A percentile compares a stretch with the other conserved stretches of the same genome.
These are phyloP conservation scores for Amanita phalloides DNA, from an alignment of 768 basidiomycete genomes.

Conservation along the genomic window DNA sequence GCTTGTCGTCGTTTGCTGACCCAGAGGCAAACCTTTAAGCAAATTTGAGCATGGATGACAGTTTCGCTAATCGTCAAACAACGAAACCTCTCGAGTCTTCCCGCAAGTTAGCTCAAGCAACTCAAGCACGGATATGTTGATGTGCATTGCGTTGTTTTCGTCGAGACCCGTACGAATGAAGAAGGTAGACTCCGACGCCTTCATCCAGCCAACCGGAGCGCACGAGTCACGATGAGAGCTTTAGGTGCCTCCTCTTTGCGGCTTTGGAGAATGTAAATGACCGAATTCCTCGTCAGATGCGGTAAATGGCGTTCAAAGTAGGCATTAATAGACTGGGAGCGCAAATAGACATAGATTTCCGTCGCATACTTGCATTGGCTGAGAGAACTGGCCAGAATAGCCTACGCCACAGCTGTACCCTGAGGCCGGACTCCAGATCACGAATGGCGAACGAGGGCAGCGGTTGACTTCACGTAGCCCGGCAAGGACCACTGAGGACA, in stretches of 20 bases:
- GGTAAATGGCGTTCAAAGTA: not conserved
- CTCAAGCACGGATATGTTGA: not conserved
- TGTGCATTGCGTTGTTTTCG: not conserved
- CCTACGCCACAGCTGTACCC: not conserved
- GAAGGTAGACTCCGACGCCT: not conserved
- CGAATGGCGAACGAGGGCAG: not conserved
- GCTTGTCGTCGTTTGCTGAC: not conserved
- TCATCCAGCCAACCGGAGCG: not conserved
- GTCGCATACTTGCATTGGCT: not conserved
- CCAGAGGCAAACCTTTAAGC: constrained; percentile 1
- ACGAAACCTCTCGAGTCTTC: not conserved
- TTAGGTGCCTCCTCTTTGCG: not conserved
- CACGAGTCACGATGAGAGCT: not conserved
- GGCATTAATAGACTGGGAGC: not conserved
- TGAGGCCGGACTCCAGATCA: not conserved
- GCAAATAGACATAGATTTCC: not conserved
- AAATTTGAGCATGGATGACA: not conserved
- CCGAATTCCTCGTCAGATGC: not conserved
- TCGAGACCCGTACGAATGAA: constrained; percentile 2
- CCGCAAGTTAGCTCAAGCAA: not conserved
- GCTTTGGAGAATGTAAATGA: not conserved
- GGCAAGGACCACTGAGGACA: constrained; percentile 1
- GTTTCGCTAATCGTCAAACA: not conserved
- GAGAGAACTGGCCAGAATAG: not conserved
- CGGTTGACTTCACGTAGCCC: not conserved